Percentiles rank a stretch among this genome's conserved stretches.
phyloP scores from a whole-genome alignment of 352 stramenopile genomes.

The Peronosclerospora sorghi region DNA sequence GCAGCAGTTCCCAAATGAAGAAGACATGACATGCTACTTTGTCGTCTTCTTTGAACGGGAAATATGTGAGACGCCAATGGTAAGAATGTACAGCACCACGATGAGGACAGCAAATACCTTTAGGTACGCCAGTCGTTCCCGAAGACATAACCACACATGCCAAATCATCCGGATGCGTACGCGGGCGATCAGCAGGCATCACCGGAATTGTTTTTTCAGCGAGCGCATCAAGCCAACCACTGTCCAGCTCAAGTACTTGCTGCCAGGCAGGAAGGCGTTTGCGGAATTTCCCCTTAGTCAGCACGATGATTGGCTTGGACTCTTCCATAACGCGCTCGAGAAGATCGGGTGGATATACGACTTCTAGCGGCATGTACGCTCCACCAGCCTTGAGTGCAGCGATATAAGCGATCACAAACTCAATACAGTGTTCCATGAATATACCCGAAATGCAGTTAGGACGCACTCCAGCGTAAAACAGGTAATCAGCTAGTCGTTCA shows the following conservation, averaged over 20 bases:
- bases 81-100: constrained; percentile 89
- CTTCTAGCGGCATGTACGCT: constrained; percentile 85
- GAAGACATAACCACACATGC: constrained; percentile 90
- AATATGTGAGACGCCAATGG: constrained; percentile 77
- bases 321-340: constrained; percentile 86
- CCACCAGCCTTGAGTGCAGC: constrained; percentile 85
- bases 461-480: constrained; percentile 54
- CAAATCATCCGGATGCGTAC: constrained; percentile 75
- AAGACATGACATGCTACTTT: constrained; percentile 89
- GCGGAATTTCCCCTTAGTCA: constrained; percentile 73
- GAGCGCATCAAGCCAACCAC: constrained; percentile 33
- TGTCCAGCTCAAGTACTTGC: constrained; percentile 53
- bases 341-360: constrained; percentile 85
- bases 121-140: constrained; percentile 86
- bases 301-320: constrained; percentile 75
- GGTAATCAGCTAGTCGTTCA: constrained; percentile 58
- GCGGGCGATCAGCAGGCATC: constrained; percentile 49
- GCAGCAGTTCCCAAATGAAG: constrained; percentile 91
- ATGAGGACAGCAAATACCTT: constrained; percentile 90
- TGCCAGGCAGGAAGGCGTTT: constrained; percentile 60
- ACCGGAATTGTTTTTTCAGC: constrained; percentile 15
- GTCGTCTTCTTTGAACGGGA: constrained; percentile 58
- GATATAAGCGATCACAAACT: constrained; percentile 88
- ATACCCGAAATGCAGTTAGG: too few relatives aligned
- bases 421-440: constrained; percentile 87